Evolutionary conservation across 371 early-diverging fungal genomes (phyloP), one percentile per base, ranked within the genome.

Genomic region (Syncephalastrum monosporum): DNA sequence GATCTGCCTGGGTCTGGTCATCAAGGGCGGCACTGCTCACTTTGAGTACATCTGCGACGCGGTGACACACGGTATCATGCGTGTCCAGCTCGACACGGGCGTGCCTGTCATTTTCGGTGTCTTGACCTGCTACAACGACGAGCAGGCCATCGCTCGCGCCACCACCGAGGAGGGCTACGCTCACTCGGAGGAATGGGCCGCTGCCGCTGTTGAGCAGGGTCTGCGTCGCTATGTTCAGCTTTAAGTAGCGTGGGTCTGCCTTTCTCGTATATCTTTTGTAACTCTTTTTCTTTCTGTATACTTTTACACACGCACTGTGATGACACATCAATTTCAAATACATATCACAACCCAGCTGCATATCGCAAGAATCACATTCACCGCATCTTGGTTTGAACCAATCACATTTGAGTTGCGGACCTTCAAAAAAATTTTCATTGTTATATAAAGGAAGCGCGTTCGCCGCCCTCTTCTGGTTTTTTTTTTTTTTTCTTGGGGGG

Each of bases 21-120:
- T 98, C 83, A 98, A 96, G 84, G 98, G 98, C 47, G 82, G 83
- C 53, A 98, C 98, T 42, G 93, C 94, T 87, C 98, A 98, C 64
- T 98, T 96, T 82, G 98, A 97, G 73, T 98, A 98, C 71, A 98
- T 98, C 55, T 86, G 91, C 45, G 95, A 95, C 55, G 91, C 97
- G 5, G 89, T 90, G 3, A 85, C 86, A 52, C 91, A 94, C 38
- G 97, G 94, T 2, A 72, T 97, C 38, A 96, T 96, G 93, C 82
- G 89, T 21, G 95, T 97, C 17, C 91, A 93, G 13, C 72, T 98
- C 53, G 94, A 96, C 57, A 83, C 91, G 0, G 84, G 86, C 4
- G 82, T 88, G 3, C 99, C 99, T 25, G 91, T 92, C 50, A 86
- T 98, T 57, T 96, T 98, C 80, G 99, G 99, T 25, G 94, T 98